Conservation (phyloP, 2,329 filamentous ascomycete genomes). For the Aspergillus fumigatus region DNA sequence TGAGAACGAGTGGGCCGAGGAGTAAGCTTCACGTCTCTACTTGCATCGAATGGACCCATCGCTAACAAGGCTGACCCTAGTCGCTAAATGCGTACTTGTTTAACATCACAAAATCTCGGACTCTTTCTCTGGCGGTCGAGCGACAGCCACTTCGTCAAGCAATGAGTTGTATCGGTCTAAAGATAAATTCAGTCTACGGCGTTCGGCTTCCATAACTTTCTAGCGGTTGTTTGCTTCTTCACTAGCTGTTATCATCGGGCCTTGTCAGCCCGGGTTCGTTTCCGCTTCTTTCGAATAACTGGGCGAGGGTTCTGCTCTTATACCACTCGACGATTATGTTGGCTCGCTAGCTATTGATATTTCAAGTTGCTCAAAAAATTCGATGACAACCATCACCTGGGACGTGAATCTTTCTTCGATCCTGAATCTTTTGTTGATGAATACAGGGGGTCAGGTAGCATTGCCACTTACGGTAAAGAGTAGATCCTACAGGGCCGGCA, state of each 20-base stretch:
- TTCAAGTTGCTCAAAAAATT: not conserved
- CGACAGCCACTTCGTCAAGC: conserved; percentile 1
- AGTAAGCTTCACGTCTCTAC: conserved; percentile 44
- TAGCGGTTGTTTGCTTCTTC: conserved; percentile 10
- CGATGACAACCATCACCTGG: not conserved
- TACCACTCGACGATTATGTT: not conserved
- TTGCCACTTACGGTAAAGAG: not conserved
- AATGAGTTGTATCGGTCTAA: conserved; percentile 4
- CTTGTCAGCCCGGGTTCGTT: not conserved
- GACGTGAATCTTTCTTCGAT: not conserved
- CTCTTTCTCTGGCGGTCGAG: not conserved
- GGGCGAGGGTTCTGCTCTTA: not conserved
- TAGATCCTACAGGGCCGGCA: conserved; percentile 1
- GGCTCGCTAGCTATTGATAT: not conserved
- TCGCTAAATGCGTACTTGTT: conserved; percentile 46
- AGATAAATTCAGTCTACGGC: conserved; percentile 14
- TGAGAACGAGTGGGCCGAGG: conserved; percentile 89
- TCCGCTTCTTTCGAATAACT: not conserved
- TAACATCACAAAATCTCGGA: not conserved
- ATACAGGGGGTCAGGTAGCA: not conserved
- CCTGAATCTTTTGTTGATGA: not conserved
- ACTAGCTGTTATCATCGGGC: not conserved
- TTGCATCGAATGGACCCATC: not conserved
- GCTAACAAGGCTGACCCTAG: conserved; percentile 15
- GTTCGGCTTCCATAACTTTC: conserved; percentile 16